Base-by-base conservation (phyloP, 768 basidiomycete species). In the Rhizopogon vinicolor region DNA sequence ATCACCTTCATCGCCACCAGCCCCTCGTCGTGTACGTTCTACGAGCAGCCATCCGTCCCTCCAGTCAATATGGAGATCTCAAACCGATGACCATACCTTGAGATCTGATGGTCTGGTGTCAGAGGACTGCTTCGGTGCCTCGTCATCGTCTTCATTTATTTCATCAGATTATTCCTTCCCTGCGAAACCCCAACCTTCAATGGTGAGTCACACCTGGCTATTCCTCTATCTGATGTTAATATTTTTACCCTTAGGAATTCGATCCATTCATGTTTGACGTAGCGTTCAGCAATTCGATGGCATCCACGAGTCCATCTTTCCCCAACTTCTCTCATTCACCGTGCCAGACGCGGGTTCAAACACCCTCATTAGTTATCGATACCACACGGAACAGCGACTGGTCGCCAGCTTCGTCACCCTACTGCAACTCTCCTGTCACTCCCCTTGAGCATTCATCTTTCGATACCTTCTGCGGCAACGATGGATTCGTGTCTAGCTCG, bases 131-230 rank as follows among this genome's bases (percentile, higher is more conserved):
- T 60, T 66, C 8, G 70, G 69, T 60, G 64, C 70, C 54, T 69
- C 68, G 46, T 60, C 65, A 53, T 58, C 64, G 59, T 62, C 71
- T 52, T 68, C 75, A 6, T 75, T 74, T 51, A 64, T 68, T 50
- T 60, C 70, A 10, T 68, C 68, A 14, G 35, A 51, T 49, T 67
- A 63, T 42, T 57, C 63, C 2, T 69, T 70, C 58, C 28, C 68
- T 58, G 48, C 52, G 7, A 78, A 78, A 59, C 70, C 75, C 18
- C 77, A 82, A 62, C 67, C 78, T 31, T 72, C 75, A 12, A 78
- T 80, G 61, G 83, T 85, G 70, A 69, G 80, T 75, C 4, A 22
- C 8, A 1, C 37, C 14, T 19, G 19, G 22, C 45, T 52, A 7
- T 40, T 39, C 58, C 16, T 45, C 13, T 19, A 35, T 12, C 50